Conservation (phyloP, 2,329 filamentous ascomycete genomes). For the Neofusicoccum sp. region DNA sequence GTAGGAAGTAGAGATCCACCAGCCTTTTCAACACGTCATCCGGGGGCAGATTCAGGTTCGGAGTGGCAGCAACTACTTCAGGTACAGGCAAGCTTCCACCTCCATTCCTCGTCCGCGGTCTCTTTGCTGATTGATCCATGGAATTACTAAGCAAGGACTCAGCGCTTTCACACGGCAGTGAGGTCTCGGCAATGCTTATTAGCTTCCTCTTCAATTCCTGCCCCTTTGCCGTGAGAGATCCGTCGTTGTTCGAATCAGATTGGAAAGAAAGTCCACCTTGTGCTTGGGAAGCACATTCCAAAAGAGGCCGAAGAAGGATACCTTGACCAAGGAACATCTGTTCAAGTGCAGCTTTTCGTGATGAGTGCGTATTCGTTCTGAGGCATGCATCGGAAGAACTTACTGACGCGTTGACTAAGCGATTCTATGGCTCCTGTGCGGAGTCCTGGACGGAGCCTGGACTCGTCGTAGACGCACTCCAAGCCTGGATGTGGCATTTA, state of each 20-base stretch:
- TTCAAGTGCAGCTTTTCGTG: conserved; percentile 25
- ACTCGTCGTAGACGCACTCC: conserved; percentile 38
- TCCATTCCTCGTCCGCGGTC: not conserved
- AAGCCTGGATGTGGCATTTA: conserved; percentile 32
- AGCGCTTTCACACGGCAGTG: not conserved
- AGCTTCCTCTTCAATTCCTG: conserved; percentile 24
- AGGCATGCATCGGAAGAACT: not conserved
- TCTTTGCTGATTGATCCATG: not conserved
- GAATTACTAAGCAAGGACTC: not conserved
- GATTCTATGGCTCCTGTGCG: conserved; percentile 38
- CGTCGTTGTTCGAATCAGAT: conserved; percentile 20
- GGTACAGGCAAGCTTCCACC: too few species aligned
- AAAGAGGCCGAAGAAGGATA: conserved; percentile 27
- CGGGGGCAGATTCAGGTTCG: conserved; percentile 24
- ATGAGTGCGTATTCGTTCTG: not conserved
- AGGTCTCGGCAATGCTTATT: not conserved
- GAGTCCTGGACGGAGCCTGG: conserved; percentile 34
- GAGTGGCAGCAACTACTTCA: not conserved
- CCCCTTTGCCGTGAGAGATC: conserved; percentile 28
- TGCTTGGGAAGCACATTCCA: conserved; percentile 22
- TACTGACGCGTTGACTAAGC: conserved; percentile 32
- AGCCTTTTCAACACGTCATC: conserved; percentile 30
- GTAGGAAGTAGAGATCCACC: conserved; percentile 35
- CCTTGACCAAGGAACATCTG: conserved; percentile 27
- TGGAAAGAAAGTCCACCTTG: conserved; percentile 24